Evolutionary conservation across 2,329 filamentous ascomycete genomes (phyloP), one percentile per base, ranked within the genome.

Genomic region (Xylariomycetidae sp.): DNA sequence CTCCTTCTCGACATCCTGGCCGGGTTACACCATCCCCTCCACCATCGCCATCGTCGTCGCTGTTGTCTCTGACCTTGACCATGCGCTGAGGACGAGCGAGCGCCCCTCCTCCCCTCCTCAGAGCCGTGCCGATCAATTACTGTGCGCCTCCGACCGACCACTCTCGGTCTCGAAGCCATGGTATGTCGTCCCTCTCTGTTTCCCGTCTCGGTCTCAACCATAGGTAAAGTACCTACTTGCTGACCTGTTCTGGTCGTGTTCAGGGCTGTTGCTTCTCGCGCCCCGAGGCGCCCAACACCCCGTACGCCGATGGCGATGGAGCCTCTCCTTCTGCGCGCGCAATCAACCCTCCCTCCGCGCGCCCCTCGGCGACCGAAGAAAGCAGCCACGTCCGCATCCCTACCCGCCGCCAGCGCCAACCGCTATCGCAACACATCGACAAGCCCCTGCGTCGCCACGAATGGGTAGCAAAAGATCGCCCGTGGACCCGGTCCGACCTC

Each of bases 401-500:
- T 30, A 39, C 31, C 19, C 44, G 45, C 12, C 55, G 56, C 26
- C 53, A 62, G 29, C 54, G 53, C 24, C 58, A 57, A 16, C 66
- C 71, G 3, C 64, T 79, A 5, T 66, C 68, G 29, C 72, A 82
- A 49, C 81, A 83, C 53, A 82, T 83, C 53, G 84, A 86, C 50
- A 74, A 75, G 46, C 81, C 82, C 1, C 64, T 89, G 24, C 72
- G 73, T 27, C 69, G 68, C 1, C 81, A 84, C 47, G 61, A 71
- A 34, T 88, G 83, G 83, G 64, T 64, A 10, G 76, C 79, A 36
- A 72, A 70, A 40, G 68, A 70, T 33, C 74, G 74, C 14, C 59
- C 64, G 12, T 93, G 85, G 85, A 88, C 84, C 1, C 76, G 73
- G n/a, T 53, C 61, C 12, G 66, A 81, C 33, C 66, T 95, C 2